A percentile compares a stretch with the other conserved stretches of the same genome.
Evolutionary conservation across 1,139 yeast genomes (phyloP).

Genomic region (Magnusiomyces tetraspermus): DNA sequence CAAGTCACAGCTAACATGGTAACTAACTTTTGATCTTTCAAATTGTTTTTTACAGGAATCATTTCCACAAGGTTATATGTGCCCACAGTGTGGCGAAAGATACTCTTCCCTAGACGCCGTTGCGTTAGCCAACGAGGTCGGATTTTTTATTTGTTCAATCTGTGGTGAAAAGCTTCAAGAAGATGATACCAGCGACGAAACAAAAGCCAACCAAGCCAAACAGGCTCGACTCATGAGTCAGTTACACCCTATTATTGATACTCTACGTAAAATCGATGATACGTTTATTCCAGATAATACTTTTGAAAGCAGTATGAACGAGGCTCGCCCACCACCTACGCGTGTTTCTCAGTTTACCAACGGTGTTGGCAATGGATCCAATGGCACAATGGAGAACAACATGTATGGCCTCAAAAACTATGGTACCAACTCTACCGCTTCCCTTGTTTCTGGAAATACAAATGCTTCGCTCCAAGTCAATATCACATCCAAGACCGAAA

Average conservation of each 20-base stretch:
- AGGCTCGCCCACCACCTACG: slow-evolving; percentile 54
- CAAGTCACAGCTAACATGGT: no score
- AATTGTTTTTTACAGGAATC: no score
- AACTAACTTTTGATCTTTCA: no score
- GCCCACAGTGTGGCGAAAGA: slow-evolving; percentile 75
- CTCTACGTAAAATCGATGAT: slow-evolving; percentile 79
- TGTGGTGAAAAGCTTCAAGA: slow-evolving; percentile 71
- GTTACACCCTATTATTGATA: slow-evolving; percentile 77
- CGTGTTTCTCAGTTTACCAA: slow-evolving; percentile 30
- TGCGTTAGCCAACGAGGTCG: slow-evolving; percentile 58
- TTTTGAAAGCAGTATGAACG: slow-evolving; percentile 69
- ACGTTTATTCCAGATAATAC: slow-evolving; percentile 76
- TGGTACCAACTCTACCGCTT: slow-evolving; percentile 11
- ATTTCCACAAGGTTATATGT: slow-evolving; percentile 88
- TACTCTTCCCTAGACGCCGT: slow-evolving; percentile 85
- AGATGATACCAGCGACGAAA: slow-evolving; percentile 81
- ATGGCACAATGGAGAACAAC: neutral
- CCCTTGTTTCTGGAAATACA: slow-evolving; percentile 20
- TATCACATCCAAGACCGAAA: slow-evolving; percentile 85
- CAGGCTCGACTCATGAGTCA: slow-evolving; percentile 80
- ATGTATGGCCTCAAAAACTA: slow-evolving; percentile 16
- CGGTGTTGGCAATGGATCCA: slow-evolving; percentile 26
- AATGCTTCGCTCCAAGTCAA: slow-evolving; percentile 75
- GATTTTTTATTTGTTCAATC: slow-evolving; percentile 73
- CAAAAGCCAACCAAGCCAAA: slow-evolving; percentile 70